phyloP scores from a whole-genome alignment of 2,329 filamentous ascomycete genomes.

The Aspergillus sp. region DNA sequence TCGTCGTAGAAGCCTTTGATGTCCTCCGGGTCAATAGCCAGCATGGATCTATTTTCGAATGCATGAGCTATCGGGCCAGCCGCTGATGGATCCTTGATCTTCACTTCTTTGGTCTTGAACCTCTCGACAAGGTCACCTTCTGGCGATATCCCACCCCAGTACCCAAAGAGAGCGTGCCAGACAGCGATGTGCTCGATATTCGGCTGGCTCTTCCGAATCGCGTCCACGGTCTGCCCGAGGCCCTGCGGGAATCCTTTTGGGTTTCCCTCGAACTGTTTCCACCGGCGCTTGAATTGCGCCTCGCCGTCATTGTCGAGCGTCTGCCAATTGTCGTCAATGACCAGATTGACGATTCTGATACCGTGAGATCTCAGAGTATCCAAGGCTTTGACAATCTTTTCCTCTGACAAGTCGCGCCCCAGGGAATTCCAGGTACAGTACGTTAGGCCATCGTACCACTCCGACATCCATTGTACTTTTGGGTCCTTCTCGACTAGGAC shows the following conservation, averaged over 20 bases:
- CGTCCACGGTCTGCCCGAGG: slow-evolving; percentile 58
- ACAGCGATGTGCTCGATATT: slow-evolving; percentile 77
- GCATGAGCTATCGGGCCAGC: slow-evolving; percentile 35
- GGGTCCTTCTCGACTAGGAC: slow-evolving; percentile 33
- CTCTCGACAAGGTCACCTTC: slow-evolving; percentile 61
- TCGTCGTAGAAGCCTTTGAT: slow-evolving; percentile 73
- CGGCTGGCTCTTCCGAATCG: slow-evolving; percentile 60
- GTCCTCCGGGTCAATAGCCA: slow-evolving; percentile 64
- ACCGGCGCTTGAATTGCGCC: slow-evolving; percentile 47
- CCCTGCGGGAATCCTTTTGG: slow-evolving; percentile 68
- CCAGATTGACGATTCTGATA: slow-evolving; percentile 73
- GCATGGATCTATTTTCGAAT: slow-evolving; percentile 47
- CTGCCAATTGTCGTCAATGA: slow-evolving; percentile 98
- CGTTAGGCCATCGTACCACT: slow-evolving; percentile 86
- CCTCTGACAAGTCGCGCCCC: slow-evolving; percentile 70
- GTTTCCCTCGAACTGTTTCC: slow-evolving; percentile 81
- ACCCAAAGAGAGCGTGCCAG: slow-evolving; percentile 82
- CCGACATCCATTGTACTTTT: slow-evolving; percentile 58
- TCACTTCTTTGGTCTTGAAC: slow-evolving; percentile 63
- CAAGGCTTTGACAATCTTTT: slow-evolving; percentile 68
- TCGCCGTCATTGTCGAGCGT: slow-evolving; percentile 52
- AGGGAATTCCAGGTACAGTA: slow-evolving; percentile 97
- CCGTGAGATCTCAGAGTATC: slow-evolving; percentile 59
- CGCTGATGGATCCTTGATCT: slow-evolving; percentile 44
- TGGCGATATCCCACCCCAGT: slow-evolving; percentile 83